A percentile compares a stretch with the other conserved stretches of the same genome.
Conservation (phyloP, 805 yeast species). For the Danielozyma ontarioensis region DNA sequence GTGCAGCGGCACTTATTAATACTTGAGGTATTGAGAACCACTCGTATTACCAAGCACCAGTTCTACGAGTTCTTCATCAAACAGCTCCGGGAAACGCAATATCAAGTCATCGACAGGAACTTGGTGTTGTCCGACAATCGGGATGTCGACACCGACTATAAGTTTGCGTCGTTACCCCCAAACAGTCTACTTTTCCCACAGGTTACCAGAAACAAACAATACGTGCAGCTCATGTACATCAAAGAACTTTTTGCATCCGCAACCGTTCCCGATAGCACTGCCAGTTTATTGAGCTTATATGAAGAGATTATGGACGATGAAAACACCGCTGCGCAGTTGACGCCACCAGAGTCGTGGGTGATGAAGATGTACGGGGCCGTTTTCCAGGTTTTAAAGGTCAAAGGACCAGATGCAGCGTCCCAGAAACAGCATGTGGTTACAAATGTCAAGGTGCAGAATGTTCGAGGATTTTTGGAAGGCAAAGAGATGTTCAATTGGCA, state of each 20-base stretch:
- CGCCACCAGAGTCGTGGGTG: constrained; percentile 21
- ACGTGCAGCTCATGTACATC: constrained; percentile 32
- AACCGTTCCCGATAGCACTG: constrained; percentile 19
- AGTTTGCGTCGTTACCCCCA: constrained; percentile 29
- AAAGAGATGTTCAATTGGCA: constrained; percentile 10
- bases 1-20: constrained; percentile 35
- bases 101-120: constrained; percentile 8
- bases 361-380: constrained; percentile 22
- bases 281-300: constrained; percentile 17
- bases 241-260: constrained; percentile 37
- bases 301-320: constrained; percentile 19
- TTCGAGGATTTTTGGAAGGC: constrained; percentile 13
- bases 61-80: constrained; percentile 23
- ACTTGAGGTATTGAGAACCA: constrained; percentile 26
- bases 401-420: no score
- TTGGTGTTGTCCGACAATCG: constrained; percentile 47
- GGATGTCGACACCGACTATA: constrained; percentile 53
- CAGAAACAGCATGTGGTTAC: constrained; percentile 20
- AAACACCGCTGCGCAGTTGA: constrained; percentile 5
- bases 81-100: constrained; percentile 9
- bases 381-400: constrained; percentile 19
- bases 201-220: constrained; percentile 12
- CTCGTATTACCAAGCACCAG: constrained; percentile 26
- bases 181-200: constrained; percentile 15
- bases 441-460: constrained; percentile 24